phyloP scores from a whole-genome alignment of 768 basidiomycete genomes.

The Boletus tylopilopsis region DNA sequence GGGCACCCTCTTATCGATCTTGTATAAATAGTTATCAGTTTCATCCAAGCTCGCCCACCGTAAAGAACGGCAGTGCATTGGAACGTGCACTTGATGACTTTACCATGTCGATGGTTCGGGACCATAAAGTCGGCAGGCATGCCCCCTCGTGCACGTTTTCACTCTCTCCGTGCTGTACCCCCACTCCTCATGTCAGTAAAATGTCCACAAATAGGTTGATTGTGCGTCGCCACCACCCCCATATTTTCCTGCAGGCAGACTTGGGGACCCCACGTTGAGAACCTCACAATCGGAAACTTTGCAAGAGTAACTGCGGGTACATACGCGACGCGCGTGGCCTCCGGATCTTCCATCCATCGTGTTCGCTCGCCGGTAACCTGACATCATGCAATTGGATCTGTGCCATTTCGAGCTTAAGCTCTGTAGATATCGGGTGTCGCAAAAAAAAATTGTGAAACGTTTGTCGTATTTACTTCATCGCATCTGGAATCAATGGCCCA shows the following conservation, averaged over 20 bases:
- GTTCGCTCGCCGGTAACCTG: constrained; percentile 16
- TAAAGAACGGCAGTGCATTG: not conserved
- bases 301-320: constrained; percentile 5
- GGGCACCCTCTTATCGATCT: constrained; percentile 7
- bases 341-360: constrained; percentile 24
- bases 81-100: not conserved
- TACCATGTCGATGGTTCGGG: not conserved
- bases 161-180: constrained; percentile 9
- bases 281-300: constrained; percentile 1
- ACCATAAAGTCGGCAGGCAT: not conserved
- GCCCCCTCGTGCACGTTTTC: constrained; percentile 20
- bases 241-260: constrained; percentile 24
- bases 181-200: constrained; percentile 16
- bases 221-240: constrained; percentile 6
- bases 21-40: not conserved
- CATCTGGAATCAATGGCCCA: not conserved
- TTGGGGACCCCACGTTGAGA: constrained; percentile 19
- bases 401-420: not conserved
- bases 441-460: not conserved
- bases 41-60: not conserved
- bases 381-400: constrained; percentile 10
- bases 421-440: not conserved
- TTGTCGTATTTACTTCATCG: constrained; percentile 13
- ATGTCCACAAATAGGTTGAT: constrained; percentile 20
- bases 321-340: constrained; percentile 12